Conservation (phyloP, 1,139 yeast species). For the Taiozyma onychis region DNA sequence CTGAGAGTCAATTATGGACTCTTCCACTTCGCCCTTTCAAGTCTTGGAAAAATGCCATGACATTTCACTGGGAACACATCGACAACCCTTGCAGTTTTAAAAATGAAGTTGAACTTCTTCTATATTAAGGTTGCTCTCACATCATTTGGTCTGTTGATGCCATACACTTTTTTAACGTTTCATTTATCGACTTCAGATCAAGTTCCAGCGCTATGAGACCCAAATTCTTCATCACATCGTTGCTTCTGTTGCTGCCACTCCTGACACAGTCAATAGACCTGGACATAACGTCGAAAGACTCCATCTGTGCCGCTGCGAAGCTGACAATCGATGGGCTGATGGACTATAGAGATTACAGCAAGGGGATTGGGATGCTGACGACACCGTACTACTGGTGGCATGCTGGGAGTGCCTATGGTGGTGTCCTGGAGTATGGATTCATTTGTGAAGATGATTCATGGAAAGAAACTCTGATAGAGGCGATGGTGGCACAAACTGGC, state of each 20-base stretch:
- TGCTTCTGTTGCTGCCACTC: background rate
- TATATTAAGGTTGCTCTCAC: no score
- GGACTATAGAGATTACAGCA: slow-evolving; percentile 47
- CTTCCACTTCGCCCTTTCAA: background rate
- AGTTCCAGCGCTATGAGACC: background rate
- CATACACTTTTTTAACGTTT: background rate
- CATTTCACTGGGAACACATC: background rate
- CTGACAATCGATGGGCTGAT: slow-evolving; percentile 43
- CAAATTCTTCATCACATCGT: background rate
- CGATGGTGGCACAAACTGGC: slow-evolving; percentile 73
- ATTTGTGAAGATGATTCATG: slow-evolving; percentile 67
- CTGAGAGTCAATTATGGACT: background rate
- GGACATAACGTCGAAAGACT: slow-evolving; percentile 28
- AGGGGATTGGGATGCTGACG: slow-evolving; percentile 76
- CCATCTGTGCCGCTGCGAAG: slow-evolving; percentile 50
- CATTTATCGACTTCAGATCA: background rate
- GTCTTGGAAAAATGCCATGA: background rate
- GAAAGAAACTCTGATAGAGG: slow-evolving; percentile 50
- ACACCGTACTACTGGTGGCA: slow-evolving; percentile 97
- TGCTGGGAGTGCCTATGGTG: slow-evolving; percentile 94
- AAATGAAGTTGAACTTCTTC: no score
- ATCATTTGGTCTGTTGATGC: background rate
- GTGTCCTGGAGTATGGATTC: slow-evolving; percentile 68
- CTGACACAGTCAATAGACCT: slow-evolving; percentile 15
- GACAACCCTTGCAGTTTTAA: background rate